Base-by-base conservation (phyloP, 139 green algal genomes). In the Coelastrella sp. region DNA sequence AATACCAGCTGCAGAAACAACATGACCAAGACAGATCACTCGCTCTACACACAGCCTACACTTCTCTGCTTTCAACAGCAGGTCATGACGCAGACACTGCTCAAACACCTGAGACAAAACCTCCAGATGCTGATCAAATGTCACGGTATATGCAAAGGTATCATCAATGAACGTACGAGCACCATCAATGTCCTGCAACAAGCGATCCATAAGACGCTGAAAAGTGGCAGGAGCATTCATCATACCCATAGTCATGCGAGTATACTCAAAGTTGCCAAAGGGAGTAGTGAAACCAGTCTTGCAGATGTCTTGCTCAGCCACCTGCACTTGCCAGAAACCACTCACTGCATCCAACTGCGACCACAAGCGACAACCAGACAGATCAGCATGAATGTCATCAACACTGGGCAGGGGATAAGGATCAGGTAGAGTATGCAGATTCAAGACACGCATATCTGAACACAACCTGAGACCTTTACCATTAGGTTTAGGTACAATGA, bases 121-220 rank as follows among this genome's bases (percentile, higher is more conserved):
- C 25, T n/a, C 3, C 5, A 84, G n/a, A 38, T 88, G 84, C 13
- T 74, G 9, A 5, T 72, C 62, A 69, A 79, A 85, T 6, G 7
- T 53, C 21, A n/a, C 7, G 17, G 74, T 75, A 59, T 76, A 88
- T 7, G 68, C 40, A 63, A 51, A 71, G 23, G 45, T 83, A 62
- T 88, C 74, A 77, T 88, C 75, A 3, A 88, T 32, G 32, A 85
- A 88, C 7, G 71, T 69, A 5, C 25, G 59, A 30, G 69, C 41
- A 38, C 75, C 66, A 27, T 62, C 32, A 48, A 80, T 53, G 13
- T 21, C 50, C 30, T 8, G 15, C 32, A 88, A 35, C 72, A 85
- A 51, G 17, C 72, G 21, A 41, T 80, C 32, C 84, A 88, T 88
- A 40, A 88, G 35, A 5, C 84, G 34, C 64, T 88, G 84, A 50